Evolutionary conservation across 2,329 filamentous ascomycete species (phyloP).

Genomic region (Arthrobotrys entomopaga): DNA sequence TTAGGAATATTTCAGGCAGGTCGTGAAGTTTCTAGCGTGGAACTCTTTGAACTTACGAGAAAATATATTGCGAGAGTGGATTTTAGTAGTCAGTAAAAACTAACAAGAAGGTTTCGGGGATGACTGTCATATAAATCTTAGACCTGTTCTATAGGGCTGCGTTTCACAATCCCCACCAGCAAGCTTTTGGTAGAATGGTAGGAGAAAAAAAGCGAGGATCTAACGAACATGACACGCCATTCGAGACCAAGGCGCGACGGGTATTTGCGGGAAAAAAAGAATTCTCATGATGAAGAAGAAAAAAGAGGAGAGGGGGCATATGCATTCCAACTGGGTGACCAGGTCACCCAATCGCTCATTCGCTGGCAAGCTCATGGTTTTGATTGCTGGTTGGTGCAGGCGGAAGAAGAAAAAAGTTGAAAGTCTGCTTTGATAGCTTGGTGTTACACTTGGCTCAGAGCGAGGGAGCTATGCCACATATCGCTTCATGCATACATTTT

Average conservation of each 20-base stretch:
- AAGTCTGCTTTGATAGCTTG: constrained; percentile 15
- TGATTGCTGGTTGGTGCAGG: constrained; percentile 27
- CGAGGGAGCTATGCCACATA: constrained; percentile 28
- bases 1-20: constrained; percentile 22
- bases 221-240: constrained; percentile 53
- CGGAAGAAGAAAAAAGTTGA: constrained; percentile 27
- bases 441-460: constrained; percentile 31
- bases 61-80: constrained; percentile 40
- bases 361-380: constrained; percentile 26
- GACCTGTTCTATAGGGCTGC: constrained; percentile 51
- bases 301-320: constrained; percentile 25
- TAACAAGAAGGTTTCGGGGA: constrained; percentile 30
- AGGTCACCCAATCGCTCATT: constrained; percentile 44
- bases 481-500: constrained; percentile 16
- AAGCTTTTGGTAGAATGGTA: constrained; percentile 21
- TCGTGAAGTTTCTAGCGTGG: constrained; percentile 30
- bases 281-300: constrained; percentile 16
- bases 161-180: constrained; percentile 45
- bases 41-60: constrained; percentile 39
- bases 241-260: constrained; percentile 39
- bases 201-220: constrained; percentile 35
- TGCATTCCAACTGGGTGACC: constrained; percentile 49
- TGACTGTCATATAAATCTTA: constrained; percentile 50
- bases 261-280: constrained; percentile 44
- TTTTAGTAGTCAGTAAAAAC: constrained; percentile 12